Evolutionary conservation across 768 basidiomycete genomes (phyloP).

Genomic region (Hebeloma cylindrosporum): DNA sequence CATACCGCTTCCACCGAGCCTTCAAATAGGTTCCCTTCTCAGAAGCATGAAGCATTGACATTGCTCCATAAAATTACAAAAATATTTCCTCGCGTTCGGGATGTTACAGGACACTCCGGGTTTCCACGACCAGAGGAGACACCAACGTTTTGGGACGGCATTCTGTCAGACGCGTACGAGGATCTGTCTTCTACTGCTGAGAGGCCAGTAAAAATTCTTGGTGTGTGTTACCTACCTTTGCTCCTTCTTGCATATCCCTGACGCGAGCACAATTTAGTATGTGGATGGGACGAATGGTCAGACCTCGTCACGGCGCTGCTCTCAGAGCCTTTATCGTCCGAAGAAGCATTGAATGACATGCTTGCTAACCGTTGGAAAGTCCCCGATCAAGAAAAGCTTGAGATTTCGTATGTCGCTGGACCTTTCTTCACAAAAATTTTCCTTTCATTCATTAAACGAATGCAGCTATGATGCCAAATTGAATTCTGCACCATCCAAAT

Average conservation of each 20-base stretch:
- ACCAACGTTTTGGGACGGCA: slow-evolving; percentile 44
- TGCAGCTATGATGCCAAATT: slow-evolving; percentile 27
- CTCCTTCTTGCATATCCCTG: neutral
- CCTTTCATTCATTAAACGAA: no score
- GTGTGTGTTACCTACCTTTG: slow-evolving; percentile 34
- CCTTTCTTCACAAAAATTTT: slow-evolving; percentile 26
- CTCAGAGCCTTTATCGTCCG: slow-evolving; percentile 67
- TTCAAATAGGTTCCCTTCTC: neutral
- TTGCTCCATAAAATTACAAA: slow-evolving; percentile 49
- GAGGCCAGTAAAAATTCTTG: slow-evolving; percentile 45
- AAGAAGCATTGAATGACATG: slow-evolving; percentile 39
- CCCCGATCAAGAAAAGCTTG: slow-evolving; percentile 26
- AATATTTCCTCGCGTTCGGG: slow-evolving; percentile 46
- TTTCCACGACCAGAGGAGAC: slow-evolving; percentile 28
- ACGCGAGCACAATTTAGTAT: slow-evolving; percentile 42
- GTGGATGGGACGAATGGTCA: slow-evolving; percentile 54
- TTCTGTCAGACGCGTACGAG: slow-evolving; percentile 39
- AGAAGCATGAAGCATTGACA: slow-evolving; percentile 36
- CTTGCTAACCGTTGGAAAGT: slow-evolving; percentile 53
- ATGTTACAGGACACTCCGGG: slow-evolving; percentile 12
- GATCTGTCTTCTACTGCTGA: slow-evolving; percentile 31
- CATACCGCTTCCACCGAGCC: slow-evolving; percentile 1
- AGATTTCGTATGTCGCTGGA: slow-evolving; percentile 44
- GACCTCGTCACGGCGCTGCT: slow-evolving; percentile 71
- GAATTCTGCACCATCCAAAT: slow-evolving; percentile 15